These are phyloP conservation scores for Gnomoniopsis smithogilvyi DNA, from an alignment of 2,329 filamentous ascomycete genomes.

Conservation along the genomic window DNA sequence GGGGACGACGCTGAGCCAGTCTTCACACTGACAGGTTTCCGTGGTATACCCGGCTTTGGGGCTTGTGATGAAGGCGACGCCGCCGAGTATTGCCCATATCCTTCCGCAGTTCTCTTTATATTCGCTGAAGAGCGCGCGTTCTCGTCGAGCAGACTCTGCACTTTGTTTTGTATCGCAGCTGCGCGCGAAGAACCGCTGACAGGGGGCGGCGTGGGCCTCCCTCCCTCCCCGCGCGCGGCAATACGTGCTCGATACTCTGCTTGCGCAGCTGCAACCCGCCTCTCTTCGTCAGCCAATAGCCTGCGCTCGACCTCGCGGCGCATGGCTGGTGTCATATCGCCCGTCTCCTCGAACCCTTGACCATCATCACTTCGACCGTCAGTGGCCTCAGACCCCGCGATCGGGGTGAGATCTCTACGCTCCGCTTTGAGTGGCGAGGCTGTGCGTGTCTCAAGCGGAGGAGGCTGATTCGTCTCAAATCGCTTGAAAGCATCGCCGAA, in stretches of 20 bases:
- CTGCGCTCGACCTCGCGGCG: conserved; percentile 84
- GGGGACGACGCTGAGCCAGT: conserved; percentile 24
- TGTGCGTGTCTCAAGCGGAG: conserved; percentile 33
- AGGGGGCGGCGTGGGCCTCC: conserved; percentile 41
- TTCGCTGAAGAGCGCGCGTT: conserved; percentile 58
- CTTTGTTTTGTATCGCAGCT: conserved; percentile 85
- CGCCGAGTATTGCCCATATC: conserved; percentile 83
- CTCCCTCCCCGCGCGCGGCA: conserved; percentile 55
- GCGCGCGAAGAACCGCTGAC: conserved; percentile 63
- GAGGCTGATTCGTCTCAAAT: conserved; percentile 63
- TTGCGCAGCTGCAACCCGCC: conserved; percentile 81
- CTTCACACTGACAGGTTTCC: conserved; percentile 45
- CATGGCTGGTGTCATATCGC: conserved; percentile 80
- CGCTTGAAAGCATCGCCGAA: conserved; percentile 93
- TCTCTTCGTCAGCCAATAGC: conserved; percentile 81
- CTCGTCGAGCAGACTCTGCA: conserved; percentile 81
- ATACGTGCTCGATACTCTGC: conserved; percentile 82
- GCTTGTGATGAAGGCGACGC: conserved; percentile 32
- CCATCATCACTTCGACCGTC: conserved; percentile 67
- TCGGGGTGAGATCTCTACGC: conserved; percentile 60
- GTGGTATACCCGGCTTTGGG: conserved; percentile 41
- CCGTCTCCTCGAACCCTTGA: conserved; percentile 59
- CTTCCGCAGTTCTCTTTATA: conserved; percentile 72
- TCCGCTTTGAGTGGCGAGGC: conserved; percentile 50
- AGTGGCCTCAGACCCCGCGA: conserved; percentile 72